Evolutionary conservation across 2,329 filamentous ascomycete species (phyloP).

Genomic region (Colletotrichum tabaci): DNA sequence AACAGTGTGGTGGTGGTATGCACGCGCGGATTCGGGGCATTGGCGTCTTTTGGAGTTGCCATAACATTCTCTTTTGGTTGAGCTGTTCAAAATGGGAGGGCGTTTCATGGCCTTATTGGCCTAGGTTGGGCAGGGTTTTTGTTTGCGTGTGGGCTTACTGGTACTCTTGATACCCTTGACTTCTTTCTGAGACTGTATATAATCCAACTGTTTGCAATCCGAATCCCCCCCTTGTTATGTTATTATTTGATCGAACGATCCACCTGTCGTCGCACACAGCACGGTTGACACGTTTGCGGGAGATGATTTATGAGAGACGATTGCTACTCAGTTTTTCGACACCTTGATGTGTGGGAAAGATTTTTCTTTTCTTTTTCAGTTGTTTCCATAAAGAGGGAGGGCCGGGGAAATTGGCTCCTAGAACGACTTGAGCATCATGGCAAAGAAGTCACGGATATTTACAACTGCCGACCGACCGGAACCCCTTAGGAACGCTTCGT

Average conservation of each 20-base stretch:
- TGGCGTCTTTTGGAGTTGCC: slow-evolving; percentile 3
- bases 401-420: too few species aligned
- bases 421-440: too few species aligned
- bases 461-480: not conserved
- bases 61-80: slow-evolving; percentile 4
- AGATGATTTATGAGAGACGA: too few species aligned
- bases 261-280: too few species aligned
- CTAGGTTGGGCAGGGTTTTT: slow-evolving; percentile 7
- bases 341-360: too few species aligned
- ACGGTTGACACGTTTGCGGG: too few species aligned
- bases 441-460: too few species aligned
- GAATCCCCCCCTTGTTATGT: not conserved
- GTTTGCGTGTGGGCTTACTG: slow-evolving; percentile 39
- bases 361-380: too few species aligned
- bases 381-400: too few species aligned
- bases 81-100: slow-evolving; percentile 24
- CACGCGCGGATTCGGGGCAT: not conserved
- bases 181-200: not conserved
- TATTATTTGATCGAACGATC: not conserved
- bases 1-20: not conserved
- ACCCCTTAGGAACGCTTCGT: not conserved
- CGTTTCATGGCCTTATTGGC: not conserved
- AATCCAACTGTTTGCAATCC: not conserved
- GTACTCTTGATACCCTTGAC: slow-evolving; percentile 43
- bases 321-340: too few species aligned